phyloP scores from a whole-genome alignment of 2,329 filamentous ascomycete genomes.

The Dendryphion nanum region DNA sequence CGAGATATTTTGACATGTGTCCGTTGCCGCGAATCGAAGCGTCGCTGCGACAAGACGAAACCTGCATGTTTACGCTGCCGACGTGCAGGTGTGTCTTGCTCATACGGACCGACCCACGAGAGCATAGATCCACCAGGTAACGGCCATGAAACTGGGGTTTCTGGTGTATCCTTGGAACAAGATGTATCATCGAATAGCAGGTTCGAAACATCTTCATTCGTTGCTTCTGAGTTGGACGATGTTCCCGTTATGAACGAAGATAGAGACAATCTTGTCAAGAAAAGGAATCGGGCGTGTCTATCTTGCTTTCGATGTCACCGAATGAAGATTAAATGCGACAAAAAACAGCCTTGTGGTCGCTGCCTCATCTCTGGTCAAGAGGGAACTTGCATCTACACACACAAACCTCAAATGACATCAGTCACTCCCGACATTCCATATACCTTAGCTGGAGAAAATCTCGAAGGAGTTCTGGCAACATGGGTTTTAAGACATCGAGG shows the following conservation, averaged over 20 bases:
- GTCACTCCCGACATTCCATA: slow-evolving; percentile 3
- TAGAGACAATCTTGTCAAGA: slow-evolving; percentile 4
- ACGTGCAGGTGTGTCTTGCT: slow-evolving; percentile 9
- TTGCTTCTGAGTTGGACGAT: no score
- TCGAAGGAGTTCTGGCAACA: slow-evolving; percentile 14
- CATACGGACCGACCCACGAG: no score
- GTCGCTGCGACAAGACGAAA: slow-evolving; percentile 16
- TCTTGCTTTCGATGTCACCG: slow-evolving; percentile 23
- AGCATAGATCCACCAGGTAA: no score
- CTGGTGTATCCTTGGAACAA: no score
- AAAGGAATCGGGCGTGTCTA: slow-evolving; percentile 14
- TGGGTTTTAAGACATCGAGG: slow-evolving; percentile 19
- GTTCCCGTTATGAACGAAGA: no score
- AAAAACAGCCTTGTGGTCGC: slow-evolving; percentile 13
- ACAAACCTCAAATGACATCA: slow-evolving; percentile 5
- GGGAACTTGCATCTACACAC: slow-evolving; percentile 14
- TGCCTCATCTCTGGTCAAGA: slow-evolving; percentile 14
- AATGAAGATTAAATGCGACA: slow-evolving; percentile 22
- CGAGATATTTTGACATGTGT: slow-evolving; percentile 13
- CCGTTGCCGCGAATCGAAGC: slow-evolving; percentile 17
- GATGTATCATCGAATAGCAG: no score
- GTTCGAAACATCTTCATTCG: no score
- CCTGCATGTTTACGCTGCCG: slow-evolving; percentile 14
- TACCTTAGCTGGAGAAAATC: slow-evolving; percentile 10
- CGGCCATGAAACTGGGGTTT: no score